A percentile compares a stretch with the other conserved stretches of the same genome.
Evolutionary conservation across 2,329 filamentous ascomycete species (phyloP).

Genomic region (Cladophialophora bantiana): DNA sequence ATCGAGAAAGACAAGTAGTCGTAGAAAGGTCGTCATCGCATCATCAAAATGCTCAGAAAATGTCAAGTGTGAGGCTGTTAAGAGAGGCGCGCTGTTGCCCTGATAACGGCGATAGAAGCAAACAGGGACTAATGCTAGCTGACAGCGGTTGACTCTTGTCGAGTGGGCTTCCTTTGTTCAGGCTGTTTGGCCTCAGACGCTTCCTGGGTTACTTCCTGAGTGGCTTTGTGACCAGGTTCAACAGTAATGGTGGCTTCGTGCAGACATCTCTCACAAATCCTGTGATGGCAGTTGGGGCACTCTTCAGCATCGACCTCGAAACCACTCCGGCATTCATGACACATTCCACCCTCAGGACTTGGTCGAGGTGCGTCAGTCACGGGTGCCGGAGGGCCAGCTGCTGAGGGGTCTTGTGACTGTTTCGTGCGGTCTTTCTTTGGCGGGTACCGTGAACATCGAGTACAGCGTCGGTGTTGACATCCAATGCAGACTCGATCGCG

Average conservation of each 20-base stretch:
- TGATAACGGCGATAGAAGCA: neutral
- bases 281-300: constrained; percentile 38
- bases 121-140: constrained; percentile 21
- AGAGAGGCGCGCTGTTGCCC: neutral
- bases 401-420: constrained; percentile 1
- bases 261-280: constrained; percentile 37
- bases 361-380: neutral
- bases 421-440: constrained; percentile 65
- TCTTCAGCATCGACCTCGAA: constrained; percentile 30
- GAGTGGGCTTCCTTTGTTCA: constrained; percentile 3
- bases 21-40: constrained; percentile 33
- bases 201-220: neutral
- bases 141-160: constrained; percentile 12
- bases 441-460: constrained; percentile 78
- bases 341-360: constrained; percentile 26
- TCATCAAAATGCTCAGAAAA: constrained; percentile 33
- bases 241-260: constrained; percentile 30
- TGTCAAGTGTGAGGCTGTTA: constrained; percentile 9
- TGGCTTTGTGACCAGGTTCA: constrained; percentile 14
- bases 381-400: neutral
- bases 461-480: constrained; percentile 83
- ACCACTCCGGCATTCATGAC: constrained; percentile 37
- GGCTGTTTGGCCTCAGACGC: neutral
- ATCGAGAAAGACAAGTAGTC: constrained; percentile 25
- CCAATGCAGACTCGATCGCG: constrained; percentile 74